Conservation (phyloP, 768 basidiomycete genomes). For the Agaricus bisporus region DNA sequence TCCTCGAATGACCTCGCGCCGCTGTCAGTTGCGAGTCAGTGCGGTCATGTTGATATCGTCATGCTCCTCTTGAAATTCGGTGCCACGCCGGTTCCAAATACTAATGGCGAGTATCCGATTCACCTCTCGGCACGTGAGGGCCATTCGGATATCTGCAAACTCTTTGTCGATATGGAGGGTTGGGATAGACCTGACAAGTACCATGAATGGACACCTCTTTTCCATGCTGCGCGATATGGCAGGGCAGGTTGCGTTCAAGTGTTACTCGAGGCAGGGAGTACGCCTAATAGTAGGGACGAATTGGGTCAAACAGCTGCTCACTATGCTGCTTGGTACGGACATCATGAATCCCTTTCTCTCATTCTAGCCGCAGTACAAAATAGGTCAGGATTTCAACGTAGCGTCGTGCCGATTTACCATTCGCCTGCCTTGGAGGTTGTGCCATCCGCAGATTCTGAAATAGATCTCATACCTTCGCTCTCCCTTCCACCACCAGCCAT, state of each 20-base stretch:
- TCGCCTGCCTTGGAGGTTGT: slow-evolving; percentile 34
- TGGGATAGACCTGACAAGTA: slow-evolving; percentile 93
- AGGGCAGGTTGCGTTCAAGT: slow-evolving; percentile 65
- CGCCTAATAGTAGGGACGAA: slow-evolving; percentile 78
- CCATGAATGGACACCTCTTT: slow-evolving; percentile 96
- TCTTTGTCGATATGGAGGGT: slow-evolving; percentile 68
- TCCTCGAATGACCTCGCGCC: slow-evolving; percentile 71
- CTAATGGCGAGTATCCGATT: slow-evolving; percentile 94
- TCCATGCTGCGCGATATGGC: slow-evolving; percentile 90
- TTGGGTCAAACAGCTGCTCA: slow-evolving; percentile 79
- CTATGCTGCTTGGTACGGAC: slow-evolving; percentile 96
- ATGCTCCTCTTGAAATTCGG: slow-evolving; percentile 71
- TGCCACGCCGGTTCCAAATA: slow-evolving; percentile 76
- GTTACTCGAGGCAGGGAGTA: slow-evolving; percentile 75
- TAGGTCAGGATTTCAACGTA: slow-evolving; percentile 19
- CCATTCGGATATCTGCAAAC: slow-evolving; percentile 74
- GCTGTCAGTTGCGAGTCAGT: slow-evolving; percentile 85
- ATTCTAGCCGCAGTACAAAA: slow-evolving; percentile 44
- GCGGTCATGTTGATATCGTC: slow-evolving; percentile 82
- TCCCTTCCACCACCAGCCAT: slow-evolving; percentile 97
- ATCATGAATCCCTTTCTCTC: slow-evolving; percentile 58
- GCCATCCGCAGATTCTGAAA: slow-evolving; percentile 53
- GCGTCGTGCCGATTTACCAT: slow-evolving; percentile 19
- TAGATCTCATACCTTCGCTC: slow-evolving; percentile 91
- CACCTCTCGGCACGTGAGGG: slow-evolving; percentile 94